Conservation (phyloP, 495 filamentous ascomycete species). For the Antarctomyces pellizariae region DNA sequence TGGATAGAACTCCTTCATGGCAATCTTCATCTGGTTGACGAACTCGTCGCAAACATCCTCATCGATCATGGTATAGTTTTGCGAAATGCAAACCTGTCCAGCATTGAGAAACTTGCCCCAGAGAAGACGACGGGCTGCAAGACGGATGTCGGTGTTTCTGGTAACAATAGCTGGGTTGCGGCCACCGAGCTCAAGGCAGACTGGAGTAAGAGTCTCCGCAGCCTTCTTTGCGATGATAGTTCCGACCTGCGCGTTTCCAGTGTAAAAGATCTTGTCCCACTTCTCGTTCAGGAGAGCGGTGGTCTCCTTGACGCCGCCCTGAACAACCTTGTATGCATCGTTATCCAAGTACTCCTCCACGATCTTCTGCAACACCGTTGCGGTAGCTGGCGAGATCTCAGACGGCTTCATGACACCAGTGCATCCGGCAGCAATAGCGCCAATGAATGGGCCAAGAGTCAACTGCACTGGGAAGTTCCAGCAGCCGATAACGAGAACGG, state of each 20-base stretch:
- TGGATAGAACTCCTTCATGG: conserved; percentile 63
- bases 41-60: conserved; percentile 45
- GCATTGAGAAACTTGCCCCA: conserved; percentile 76
- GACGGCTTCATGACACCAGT: conserved; percentile 78
- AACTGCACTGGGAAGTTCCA: conserved; percentile 87
- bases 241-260: conserved; percentile 52
- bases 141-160: conserved; percentile 48
- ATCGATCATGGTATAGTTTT: conserved; percentile 77
- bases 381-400: conserved; percentile 51
- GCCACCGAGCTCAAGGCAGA: conserved; percentile 74
- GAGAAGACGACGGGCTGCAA: conserved; percentile 65
- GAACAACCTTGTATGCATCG: conserved; percentile 52
- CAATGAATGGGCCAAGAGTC: conserved; percentile 52
- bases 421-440: conserved; percentile 80
- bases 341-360: conserved; percentile 51
- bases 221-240: conserved; percentile 81
- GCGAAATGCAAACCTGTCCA: conserved; percentile 71
- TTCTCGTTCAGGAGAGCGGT: conserved; percentile 63
- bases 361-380: conserved; percentile 58
- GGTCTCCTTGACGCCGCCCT: conserved; percentile 60
- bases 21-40: conserved; percentile 45
- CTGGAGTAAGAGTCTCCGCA: conserved; percentile 74
- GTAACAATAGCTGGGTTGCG: conserved; percentile 78
- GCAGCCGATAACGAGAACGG: conserved; percentile 66
- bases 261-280: conserved; percentile 98